A percentile compares a stretch with the other conserved stretches of the same genome.
Conservation (phyloP, 2,329 filamentous ascomycete genomes). For the Venturia asperata region DNA sequence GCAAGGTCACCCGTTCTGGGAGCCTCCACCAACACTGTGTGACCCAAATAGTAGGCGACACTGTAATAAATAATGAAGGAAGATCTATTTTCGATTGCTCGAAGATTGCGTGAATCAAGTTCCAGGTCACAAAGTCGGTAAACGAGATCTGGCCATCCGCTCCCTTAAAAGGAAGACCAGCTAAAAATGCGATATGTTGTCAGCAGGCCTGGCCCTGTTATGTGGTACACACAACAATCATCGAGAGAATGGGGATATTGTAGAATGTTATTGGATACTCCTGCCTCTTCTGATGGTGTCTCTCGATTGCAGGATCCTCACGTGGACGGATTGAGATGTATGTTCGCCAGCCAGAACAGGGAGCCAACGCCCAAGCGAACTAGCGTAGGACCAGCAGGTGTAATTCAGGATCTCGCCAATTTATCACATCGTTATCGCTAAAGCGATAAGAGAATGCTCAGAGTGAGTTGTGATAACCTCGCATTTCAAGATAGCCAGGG, state of each 20-base stretch:
- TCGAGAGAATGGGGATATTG: background rate
- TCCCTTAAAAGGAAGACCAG: background rate
- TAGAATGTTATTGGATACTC: background rate
- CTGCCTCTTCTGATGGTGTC: too few species aligned
- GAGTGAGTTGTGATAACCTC: background rate
- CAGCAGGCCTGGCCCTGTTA: background rate
- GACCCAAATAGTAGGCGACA: background rate
- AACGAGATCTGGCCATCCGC: background rate
- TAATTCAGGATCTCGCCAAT: background rate
- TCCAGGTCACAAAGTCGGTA: background rate
- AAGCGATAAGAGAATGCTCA: too few species aligned
- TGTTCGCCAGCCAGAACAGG: background rate
- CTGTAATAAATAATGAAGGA: background rate
- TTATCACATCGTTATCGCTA: background rate
- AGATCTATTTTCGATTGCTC: background rate
- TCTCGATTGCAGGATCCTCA: too few species aligned
- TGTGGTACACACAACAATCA: background rate
- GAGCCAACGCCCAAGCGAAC: background rate
- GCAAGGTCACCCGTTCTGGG: background rate
- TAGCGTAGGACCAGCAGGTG: background rate
- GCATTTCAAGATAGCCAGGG: background rate
- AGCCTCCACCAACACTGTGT: background rate
- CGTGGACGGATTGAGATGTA: background rate
- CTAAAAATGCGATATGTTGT: background rate
- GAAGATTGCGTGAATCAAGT: background rate